These are phyloP conservation scores for Tylopilus felleus DNA, from an alignment of 768 basidiomycete genomes.

Conservation along the genomic window DNA sequence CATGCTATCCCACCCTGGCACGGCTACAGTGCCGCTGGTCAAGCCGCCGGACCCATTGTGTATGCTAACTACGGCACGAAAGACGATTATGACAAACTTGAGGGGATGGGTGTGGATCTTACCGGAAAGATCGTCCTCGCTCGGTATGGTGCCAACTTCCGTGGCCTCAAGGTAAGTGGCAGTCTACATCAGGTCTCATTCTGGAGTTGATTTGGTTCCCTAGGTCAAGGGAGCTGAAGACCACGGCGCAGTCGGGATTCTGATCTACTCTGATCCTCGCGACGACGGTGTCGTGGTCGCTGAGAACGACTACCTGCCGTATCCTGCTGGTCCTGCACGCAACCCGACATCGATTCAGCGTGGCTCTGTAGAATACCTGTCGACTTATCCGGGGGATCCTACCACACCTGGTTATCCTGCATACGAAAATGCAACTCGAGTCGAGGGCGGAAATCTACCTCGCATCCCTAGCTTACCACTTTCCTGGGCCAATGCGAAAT, in stretches of 20 bases:
- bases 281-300: constrained; percentile 80
- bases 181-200: constrained; percentile 1
- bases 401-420: constrained; percentile 86
- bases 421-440: constrained; percentile 75
- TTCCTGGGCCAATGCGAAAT: constrained; percentile 78
- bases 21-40: constrained; percentile 75
- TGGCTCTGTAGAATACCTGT: constrained; percentile 74
- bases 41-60: constrained; percentile 64
- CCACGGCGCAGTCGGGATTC: constrained; percentile 68
- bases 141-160: constrained; percentile 74
- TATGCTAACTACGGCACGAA: constrained; percentile 82
- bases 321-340: constrained; percentile 80
- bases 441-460: constrained; percentile 58
- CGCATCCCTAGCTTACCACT: constrained; percentile 82
- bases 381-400: constrained; percentile 69
- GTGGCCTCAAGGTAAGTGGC: constrained; percentile 72
- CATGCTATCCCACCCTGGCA: constrained; percentile 81
- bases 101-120: constrained; percentile 62
- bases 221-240: constrained; percentile 84
- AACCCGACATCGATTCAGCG: constrained; percentile 81
- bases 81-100: constrained; percentile 64
- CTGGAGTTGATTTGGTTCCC: constrained; percentile 8
- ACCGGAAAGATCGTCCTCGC: constrained; percentile 75
- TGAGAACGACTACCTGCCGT: constrained; percentile 69
- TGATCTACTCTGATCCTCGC: constrained; percentile 84